Evolutionary conservation across 495 filamentous ascomycete species (phyloP), one percentile per base, ranked within the genome.

Genomic region (Penicillium paradoxum): DNA sequence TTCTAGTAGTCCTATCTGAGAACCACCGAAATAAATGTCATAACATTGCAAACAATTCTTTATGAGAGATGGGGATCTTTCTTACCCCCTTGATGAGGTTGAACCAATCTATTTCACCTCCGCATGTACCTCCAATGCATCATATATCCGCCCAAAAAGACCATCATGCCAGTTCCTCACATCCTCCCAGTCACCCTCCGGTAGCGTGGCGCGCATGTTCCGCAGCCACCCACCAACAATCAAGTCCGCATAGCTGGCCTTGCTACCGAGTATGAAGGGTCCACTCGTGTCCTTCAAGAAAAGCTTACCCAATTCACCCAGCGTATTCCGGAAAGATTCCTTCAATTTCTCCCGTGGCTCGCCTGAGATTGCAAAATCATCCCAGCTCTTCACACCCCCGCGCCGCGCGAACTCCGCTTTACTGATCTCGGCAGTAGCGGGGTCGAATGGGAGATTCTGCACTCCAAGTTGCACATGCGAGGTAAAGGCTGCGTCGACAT

Each of bases 181-280:
- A 53, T 74, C 72, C 62, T 75, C 62, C 81, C 81, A 85, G 58
- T 82, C 78, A 37, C 13, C 19, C 27, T 13, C 11, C 36, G 69
- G 70, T 41, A 83, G 47, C 22, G 64, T 64, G 7, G 14, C 54
- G 2, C 51, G 40, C 46, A 69, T 30, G 68, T 83, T 73, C 32
- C 71, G 60, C 72, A 85, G 45, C 83, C 83, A 86, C 15, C 64
- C 82, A 2, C 83, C 83, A 0, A 86, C 71, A 43, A 85, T 80
- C 0, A 83, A 47, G 62, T 87, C 83, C n/a, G 82, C 83, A 77
- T 85, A 83, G 47, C 52, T 72, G 1, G 74, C 58, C 61, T 54
- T 55, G 2, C 58, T 41, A 1, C 81, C 81, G 1, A 75, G 46
- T 2, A 85, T 13, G 41, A 77, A 85, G 0, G 80, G 80, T 17